These are phyloP conservation scores for Penicillium sp. DNA, from an alignment of 2,329 filamentous ascomycete genomes.

Conservation along the genomic window DNA sequence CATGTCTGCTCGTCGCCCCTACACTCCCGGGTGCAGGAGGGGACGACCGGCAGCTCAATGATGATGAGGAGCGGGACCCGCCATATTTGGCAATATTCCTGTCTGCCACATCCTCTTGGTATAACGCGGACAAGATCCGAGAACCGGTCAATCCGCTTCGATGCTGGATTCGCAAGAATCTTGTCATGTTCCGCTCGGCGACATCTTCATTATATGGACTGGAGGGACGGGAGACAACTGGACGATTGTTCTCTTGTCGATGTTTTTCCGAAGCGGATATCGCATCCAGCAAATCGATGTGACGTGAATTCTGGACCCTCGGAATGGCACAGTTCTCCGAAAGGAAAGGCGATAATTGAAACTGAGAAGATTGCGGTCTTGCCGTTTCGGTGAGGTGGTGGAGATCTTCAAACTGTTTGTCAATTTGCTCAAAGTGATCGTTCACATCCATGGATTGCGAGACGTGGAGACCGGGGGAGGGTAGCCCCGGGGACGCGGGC, in stretches of 20 bases:
- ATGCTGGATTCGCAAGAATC: constrained; percentile 30
- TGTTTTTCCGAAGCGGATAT: constrained; percentile 35
- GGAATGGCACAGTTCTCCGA: constrained; percentile 20
- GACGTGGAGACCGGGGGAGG: constrained; percentile 14
- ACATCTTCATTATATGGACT: constrained; percentile 45
- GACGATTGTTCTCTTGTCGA: constrained; percentile 20
- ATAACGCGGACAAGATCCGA: constrained; percentile 35
- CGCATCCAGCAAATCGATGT: constrained; percentile 44
- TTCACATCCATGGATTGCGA: constrained; percentile 26
- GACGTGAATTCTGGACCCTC: constrained; percentile 28
- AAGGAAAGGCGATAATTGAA: constrained; percentile 24
- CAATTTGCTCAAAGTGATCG: constrained; percentile 38
- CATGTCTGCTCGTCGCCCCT: constrained; percentile 13
- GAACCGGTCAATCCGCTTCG: constrained; percentile 28
- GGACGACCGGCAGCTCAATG: constrained; percentile 21
- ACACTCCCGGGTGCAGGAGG: constrained; percentile 18
- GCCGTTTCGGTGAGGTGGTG: constrained; percentile 31
- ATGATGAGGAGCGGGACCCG: constrained; percentile 21
- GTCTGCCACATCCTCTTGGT: constrained; percentile 45
- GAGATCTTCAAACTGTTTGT: constrained; percentile 40
- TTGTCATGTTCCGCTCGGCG: constrained; percentile 43
- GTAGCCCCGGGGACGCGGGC: constrained; percentile 8
- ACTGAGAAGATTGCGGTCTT: constrained; percentile 28
- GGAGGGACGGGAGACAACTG: constrained; percentile 29
- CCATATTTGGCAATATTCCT: constrained; percentile 36